phyloP scores from a whole-genome alignment of 1,139 yeast genomes.

The Barnettozyma hawaiiensis region DNA sequence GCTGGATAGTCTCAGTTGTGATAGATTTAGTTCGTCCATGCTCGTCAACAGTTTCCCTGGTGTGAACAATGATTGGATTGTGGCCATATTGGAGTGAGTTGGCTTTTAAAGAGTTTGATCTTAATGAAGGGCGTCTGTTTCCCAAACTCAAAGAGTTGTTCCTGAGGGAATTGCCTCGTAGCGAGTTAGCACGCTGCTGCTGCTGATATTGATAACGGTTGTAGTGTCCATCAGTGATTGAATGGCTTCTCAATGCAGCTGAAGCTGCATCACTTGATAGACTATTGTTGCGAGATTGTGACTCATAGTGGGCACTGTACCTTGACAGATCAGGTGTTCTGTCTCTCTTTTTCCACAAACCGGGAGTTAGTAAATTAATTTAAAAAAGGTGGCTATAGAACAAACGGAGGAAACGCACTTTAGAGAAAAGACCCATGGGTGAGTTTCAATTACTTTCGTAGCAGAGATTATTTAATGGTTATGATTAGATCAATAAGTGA shows the following conservation, averaged over 20 bases:
- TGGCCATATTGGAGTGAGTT: constrained; percentile 4
- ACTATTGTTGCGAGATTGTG: constrained; percentile 2
- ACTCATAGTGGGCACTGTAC: constrained; percentile 9
- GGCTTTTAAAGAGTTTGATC: constrained; percentile 1
- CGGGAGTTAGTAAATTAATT: background rate
- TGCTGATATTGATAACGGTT: background rate
- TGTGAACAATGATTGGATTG: constrained; percentile 18
- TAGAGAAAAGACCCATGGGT: constrained; percentile 6
- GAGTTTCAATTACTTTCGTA: background rate
- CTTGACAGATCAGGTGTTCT: constrained; percentile 17
- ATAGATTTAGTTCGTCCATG: constrained; percentile 27
- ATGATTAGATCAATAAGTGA: no score
- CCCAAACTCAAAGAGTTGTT: constrained; percentile 3
- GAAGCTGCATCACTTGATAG: constrained; percentile 15
- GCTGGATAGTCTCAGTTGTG: constrained; percentile 27
- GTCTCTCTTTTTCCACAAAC: constrained; percentile 6
- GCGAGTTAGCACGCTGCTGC: constrained; percentile 2
- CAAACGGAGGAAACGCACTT: background rate
- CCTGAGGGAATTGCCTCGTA: constrained; percentile 5
- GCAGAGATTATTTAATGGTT: background rate
- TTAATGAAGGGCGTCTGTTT: background rate
- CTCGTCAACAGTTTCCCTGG: constrained; percentile 27
- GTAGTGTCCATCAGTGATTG: constrained; percentile 3
- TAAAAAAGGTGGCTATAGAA: background rate
- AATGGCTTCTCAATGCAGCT: constrained; percentile 12